Evolutionary conservation across 179 eudicot genomes (phyloP), one percentile per base, ranked within the genome.

Genomic region (Silene coronaria): DNA sequence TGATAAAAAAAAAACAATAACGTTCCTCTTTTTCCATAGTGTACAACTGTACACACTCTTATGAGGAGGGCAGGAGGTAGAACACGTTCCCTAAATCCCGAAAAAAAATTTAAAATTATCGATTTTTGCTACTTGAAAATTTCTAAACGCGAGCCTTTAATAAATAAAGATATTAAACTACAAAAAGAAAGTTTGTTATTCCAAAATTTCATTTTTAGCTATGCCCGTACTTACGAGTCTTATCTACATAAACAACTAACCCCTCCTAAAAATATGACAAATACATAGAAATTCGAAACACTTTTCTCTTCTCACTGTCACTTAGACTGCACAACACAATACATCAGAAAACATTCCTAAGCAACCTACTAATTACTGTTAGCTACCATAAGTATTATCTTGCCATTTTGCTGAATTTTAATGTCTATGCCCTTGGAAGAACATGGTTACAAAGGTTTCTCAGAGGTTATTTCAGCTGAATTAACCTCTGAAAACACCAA

Each of bases 381-480:
- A 62, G 27, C 36, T 32, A 23, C 48, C 48, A 42, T 42, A 42
- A 42, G 45, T 9, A 7, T 21, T 62, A 45, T 45, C 64, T 27
- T 36, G 32, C 19, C 36, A 14, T 14, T 38, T 11, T 5, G 63
- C 32, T 62, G 5, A 0, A 27, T 38, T 28, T 79, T 61, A 75
- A 79, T 79, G 82, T 79, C 78, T 45, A 79, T 30, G 51, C 65
- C 53, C 16, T 26, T 79, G 2, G 38, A 70, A 75, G 78, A 79
- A 70, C 82, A 79, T 79, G 82, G 62, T 61, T 79, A 79, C 82
- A 74, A 70, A 70, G 82, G 81, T n/a, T 69, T 74, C 32, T 68
- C 85, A 79, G 80, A 65, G 82, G 69, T 73, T 68, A 53, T 73
- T 69, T 24, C 75, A 57, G 22, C 30, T 48, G 59, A 76, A 38